Evolutionary conservation across 768 basidiomycete species (phyloP).

Genomic region (Infundibulicybe gibba): DNA sequence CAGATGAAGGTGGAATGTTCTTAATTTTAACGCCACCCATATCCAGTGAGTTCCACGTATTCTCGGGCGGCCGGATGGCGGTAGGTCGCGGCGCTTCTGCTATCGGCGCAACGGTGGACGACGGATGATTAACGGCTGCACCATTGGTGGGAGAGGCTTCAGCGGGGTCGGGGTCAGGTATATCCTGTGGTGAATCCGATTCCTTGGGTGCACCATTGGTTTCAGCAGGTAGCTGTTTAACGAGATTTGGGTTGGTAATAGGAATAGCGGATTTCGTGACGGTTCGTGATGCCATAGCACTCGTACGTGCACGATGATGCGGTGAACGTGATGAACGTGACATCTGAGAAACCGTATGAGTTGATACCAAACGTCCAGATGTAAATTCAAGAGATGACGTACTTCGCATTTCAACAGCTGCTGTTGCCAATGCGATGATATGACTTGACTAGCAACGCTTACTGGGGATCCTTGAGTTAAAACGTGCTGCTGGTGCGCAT

Average conservation of each 20-base stretch:
- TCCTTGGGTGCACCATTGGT: slow-evolving; percentile 26
- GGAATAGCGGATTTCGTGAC: slow-evolving; percentile 85
- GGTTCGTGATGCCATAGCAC: slow-evolving; percentile 88
- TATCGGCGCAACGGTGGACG: slow-evolving; percentile 73
- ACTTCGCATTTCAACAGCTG: slow-evolving; percentile 93
- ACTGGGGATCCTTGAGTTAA: slow-evolving; percentile 59
- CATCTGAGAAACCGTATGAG: slow-evolving; percentile 44
- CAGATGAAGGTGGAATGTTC: slow-evolving; percentile 75
- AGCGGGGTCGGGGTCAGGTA: slow-evolving; percentile 21
- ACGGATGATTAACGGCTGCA: slow-evolving; percentile 55
- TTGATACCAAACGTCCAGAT: slow-evolving; percentile 13
- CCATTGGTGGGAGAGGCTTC: slow-evolving; percentile 21
- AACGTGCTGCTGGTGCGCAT: slow-evolving; percentile 53
- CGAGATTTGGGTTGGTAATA: slow-evolving; percentile 85
- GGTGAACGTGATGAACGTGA: slow-evolving; percentile 83
- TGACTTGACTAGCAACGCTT: slow-evolving; percentile 51
- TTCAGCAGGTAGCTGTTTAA: slow-evolving; percentile 41
- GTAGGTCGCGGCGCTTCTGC: slow-evolving; percentile 64
- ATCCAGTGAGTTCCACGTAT: slow-evolving; percentile 88
- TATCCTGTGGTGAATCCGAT: slow-evolving; percentile 23
- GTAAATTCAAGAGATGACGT: slow-evolving; percentile 29
- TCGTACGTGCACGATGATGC: slow-evolving; percentile 94
- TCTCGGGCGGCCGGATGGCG: slow-evolving; percentile 61
- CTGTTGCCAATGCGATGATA: slow-evolving; percentile 88
- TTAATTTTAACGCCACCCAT: slow-evolving; percentile 96